Base-by-base conservation (phyloP, 306 rosid species). In the Oxytropis ochrocephala region DNA sequence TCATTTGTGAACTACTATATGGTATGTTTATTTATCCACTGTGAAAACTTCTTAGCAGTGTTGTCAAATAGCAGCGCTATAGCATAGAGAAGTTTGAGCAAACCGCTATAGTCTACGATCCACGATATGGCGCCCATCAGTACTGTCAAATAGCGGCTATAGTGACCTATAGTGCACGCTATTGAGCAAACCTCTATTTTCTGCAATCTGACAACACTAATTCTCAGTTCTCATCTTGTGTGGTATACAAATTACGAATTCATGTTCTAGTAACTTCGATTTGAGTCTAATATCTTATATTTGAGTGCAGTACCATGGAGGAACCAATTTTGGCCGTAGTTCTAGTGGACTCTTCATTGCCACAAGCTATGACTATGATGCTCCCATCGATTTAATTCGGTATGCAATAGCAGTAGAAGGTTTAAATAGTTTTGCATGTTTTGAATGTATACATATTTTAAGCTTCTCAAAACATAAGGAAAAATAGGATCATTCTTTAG, bases 311-410 rank as follows among this genome's bases (percentile, higher is more conserved):
- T 95, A 89, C 57, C 99, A 95, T 70, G 99, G 99, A 57, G 99
- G 99, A 86, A 95, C 99, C 16, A 95, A 95, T 73, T 95, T 95
- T 66, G 99, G 99, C 48, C 83, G 89, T 7, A 91, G 95, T 5
- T 79, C 99, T 1, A 75, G 89, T 14, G 99, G 99, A 7, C 99
- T 84, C 52, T 95, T 95, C 83, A 86, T 91, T 49, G 87, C 97
- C 5, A 95, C 97, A 12, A 95, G 97, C 84, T 95, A 95, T 24
- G 99, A 95, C 67, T 95, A 95, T 17, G 97, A 95, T 72, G 97
- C 99, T 43, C 99, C 99, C 8, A 42, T 95, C 6, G 99, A 95
- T 48, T 48, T 97, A 95, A 82, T 95, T 65, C 11, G 99, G 99
- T 95, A 79, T 42, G 79, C 6, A 11, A 17, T 10, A 43, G 79